phyloP scores from a whole-genome alignment of 164 flowering plant genomes.

The Macadamia tetraphylla region DNA sequence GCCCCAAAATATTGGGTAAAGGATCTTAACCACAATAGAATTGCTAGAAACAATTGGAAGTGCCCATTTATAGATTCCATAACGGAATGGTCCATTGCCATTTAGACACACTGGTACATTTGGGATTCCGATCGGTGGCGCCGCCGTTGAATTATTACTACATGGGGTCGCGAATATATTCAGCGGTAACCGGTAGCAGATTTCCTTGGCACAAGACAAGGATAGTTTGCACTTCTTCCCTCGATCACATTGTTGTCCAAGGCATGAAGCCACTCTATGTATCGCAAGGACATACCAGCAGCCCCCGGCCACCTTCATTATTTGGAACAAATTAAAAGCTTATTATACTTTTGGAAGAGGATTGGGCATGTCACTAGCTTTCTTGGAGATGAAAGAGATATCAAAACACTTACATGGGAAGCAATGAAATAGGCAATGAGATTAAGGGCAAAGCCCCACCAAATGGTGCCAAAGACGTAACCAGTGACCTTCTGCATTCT shows the following conservation, averaged over 20 bases:
- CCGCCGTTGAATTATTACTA: constrained; percentile 37
- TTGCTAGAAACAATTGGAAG: constrained; percentile 90
- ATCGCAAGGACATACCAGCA: constrained; percentile 97
- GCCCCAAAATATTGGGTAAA: constrained; percentile 98
- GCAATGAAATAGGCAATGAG: constrained; percentile 94
- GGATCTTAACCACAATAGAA: constrained; percentile 73
- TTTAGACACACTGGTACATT: constrained; percentile 56
- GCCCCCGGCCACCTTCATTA: constrained; percentile 82
- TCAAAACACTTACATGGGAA: constrained; percentile 63
- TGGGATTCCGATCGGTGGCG: constrained; percentile 12
- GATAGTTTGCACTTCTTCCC: constrained; percentile 44
- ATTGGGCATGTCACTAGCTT: no score
- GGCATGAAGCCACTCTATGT: constrained; percentile 82
- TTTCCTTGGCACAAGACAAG: constrained; percentile 70
- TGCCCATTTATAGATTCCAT: constrained; percentile 82
- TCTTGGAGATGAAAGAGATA: no score
- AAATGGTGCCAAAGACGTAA: constrained; percentile 88
- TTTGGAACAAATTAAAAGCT: no score
- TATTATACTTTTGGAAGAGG: no score
- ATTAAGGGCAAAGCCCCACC: constrained; percentile 97
- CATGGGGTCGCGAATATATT: constrained; percentile 34
- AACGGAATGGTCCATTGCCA: constrained; percentile 57
- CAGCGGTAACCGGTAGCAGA: constrained; percentile 52
- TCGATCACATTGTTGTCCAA: constrained; percentile 55
- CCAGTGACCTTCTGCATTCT: constrained; percentile 95